These are phyloP conservation scores for Osmanthus fragrans DNA, from an alignment of 257 asterid species.

Conservation along the genomic window DNA sequence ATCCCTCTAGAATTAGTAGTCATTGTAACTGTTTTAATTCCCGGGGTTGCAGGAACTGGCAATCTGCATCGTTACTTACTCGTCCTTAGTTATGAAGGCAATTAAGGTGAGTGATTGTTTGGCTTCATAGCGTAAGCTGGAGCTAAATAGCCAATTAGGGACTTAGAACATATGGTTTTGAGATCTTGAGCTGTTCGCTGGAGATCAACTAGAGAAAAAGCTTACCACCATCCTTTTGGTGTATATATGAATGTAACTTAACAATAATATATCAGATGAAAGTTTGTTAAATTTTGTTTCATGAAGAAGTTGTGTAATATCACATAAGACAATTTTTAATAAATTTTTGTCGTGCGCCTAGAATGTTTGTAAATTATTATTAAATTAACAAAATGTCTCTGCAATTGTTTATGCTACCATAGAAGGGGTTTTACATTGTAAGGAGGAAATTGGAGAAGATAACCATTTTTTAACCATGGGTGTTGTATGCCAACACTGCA, in stretches of 20 bases:
- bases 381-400: no score
- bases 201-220: neutral
- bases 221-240: neutral
- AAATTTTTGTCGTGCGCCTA: neutral
- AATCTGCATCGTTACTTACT: constrained; percentile 1
- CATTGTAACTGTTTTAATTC: neutral
- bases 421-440: no score
- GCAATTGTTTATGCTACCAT: no score
- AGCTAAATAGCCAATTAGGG: neutral
- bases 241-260: neutral
- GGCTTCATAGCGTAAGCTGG: constrained; percentile 9
- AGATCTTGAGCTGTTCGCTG: neutral
- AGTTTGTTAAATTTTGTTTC: neutral
- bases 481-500: no score
- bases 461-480: no score
- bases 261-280: neutral
- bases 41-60: constrained; percentile 7
- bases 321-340: neutral
- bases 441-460: no score
- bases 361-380: neutral
- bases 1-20: neutral
- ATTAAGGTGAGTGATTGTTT: neutral
- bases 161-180: neutral
- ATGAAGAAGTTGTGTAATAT: neutral
- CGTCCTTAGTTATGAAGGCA: neutral